Percentiles rank a stretch among this genome's conserved stretches.
Evolutionary conservation across 371 early-diverging fungal species (phyloP).

Genomic region (Choanephora cucurbitarum): DNA sequence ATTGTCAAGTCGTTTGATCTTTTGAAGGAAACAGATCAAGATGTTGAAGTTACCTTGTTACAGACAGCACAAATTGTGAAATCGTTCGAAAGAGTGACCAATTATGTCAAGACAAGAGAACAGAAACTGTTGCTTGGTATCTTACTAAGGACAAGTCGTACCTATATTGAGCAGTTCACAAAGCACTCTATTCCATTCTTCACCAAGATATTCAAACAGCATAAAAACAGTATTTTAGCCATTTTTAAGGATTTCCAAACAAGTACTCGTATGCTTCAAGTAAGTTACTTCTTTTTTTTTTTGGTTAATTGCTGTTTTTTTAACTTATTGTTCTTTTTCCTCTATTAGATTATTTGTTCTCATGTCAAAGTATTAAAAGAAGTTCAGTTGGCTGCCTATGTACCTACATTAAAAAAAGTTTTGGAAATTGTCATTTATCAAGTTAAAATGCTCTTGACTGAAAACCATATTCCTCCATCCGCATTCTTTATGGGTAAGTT

Average conservation of each 20-base stretch:
- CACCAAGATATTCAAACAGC: conserved; percentile 56
- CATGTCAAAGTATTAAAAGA: conserved; percentile 79
- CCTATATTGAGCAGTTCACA: conserved; percentile 67
- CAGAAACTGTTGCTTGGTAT: conserved; percentile 50
- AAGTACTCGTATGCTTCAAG: conserved; percentile 65
- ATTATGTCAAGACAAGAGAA: conserved; percentile 59
- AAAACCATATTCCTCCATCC: conserved; percentile 62
- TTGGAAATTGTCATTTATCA: conserved; percentile 77
- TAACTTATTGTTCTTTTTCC: too few species aligned
- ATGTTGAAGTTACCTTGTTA: conserved; percentile 35
- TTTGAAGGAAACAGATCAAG: conserved; percentile 38
- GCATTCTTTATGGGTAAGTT: conserved; percentile 63
- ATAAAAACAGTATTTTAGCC: conserved; percentile 51
- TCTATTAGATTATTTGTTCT: conserved; percentile 69
- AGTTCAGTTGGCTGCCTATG: conserved; percentile 57
- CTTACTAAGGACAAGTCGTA: conserved; percentile 57
- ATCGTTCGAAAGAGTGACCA: conserved; percentile 56
- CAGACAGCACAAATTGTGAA: conserved; percentile 47
- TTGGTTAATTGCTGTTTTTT: not conserved
- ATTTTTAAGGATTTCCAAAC: conserved; percentile 59
- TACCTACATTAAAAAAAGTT: conserved; percentile 71
- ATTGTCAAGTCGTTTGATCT: conserved; percentile 42
- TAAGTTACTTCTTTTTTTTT: conserved; percentile 6
- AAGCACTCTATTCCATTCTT: conserved; percentile 69
- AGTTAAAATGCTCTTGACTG: conserved; percentile 73